Evolutionary conservation across 2,329 filamentous ascomycete genomes (phyloP), one percentile per base, ranked within the genome.

Genomic region (Paracorniculantispora psalliotae): DNA sequence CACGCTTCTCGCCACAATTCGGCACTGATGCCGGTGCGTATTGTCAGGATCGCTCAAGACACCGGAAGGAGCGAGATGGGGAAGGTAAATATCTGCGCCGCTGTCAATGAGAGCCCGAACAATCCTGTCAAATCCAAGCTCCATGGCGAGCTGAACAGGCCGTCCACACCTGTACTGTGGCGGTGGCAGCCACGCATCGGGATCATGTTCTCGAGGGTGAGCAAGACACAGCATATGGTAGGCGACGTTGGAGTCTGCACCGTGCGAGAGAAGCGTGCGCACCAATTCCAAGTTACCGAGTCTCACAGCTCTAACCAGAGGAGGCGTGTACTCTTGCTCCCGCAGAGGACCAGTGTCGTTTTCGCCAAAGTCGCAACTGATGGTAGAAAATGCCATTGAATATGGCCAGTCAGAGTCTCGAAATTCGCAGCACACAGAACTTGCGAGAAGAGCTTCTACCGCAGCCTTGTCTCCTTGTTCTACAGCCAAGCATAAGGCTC

Each of bases 211-310:
- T 26, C 28, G 53, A 7, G 28, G 53, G 13, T 48, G 41, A 15
- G 19, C 26, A 41, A n/a, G 21, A 28, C 53, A 46, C 12, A 55
- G 30, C 15, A 26, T 25, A 17, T 55, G 52, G 28, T 55, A 55
- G 21, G 52, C 52, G n/a, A 47, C 52, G 28, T 55, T 55, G 52
- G 52, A 19, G 26, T 55, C 41, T n/a, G 52, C 52, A 23, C 52
- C 52, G 41, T 55, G 41, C 19, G 41, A 39, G n/a, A 55, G 52
- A 6, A 55, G 52, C 52, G 47, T 26, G 30, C 41, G 41, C 17
- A 55, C 52, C 8, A 55, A 28, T 4, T 47, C 41, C 13, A 37
- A 8, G 30, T 55, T 55, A 9, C 52, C 52, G 6, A 55, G 41
- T 25, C 52, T 44, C 26, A 47, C 41, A n/a, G 52, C 52, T 15